Base-by-base conservation (phyloP, 106 monocot species). In the Alisma plantagoaquatica region DNA sequence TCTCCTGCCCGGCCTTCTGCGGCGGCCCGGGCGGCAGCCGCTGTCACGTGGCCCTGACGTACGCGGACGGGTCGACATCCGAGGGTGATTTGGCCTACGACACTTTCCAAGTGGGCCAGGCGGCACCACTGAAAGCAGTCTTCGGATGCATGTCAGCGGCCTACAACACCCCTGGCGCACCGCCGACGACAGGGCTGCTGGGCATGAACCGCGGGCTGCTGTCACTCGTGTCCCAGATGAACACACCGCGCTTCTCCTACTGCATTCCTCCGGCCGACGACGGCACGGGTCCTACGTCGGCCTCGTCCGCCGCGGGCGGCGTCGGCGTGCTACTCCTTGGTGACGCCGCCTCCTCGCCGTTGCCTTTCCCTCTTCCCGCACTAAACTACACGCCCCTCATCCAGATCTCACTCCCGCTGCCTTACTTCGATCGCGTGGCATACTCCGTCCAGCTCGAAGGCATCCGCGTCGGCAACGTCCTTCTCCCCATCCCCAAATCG, bases 121-220 rank as follows among this genome's bases (percentile, higher is more conserved):
- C n/a, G n/a, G n/a, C n/a, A n/a, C 54, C 90, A 24, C 19, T 49
- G 44, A 56, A 51, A 29, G 57, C 84, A 20, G 33, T 65, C 58
- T 84, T 91, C 72, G 77, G 91, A 21, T 91, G 91, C 84, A 73
- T 84, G 74, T 32, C 43, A 14, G 55, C 68, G 27, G 30, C 72
- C 43, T 69, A 33, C 60, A 63, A 38, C 46, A 51, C 84, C 35
- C 20, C 55, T 23, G 22, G 23, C 33, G 70, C 49, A 32, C 10
- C 57, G 14, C n/a, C n/a, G n/a, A n/a, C n/a, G n/a, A 50, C 65
- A 21, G 91, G 91, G 1, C 27, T 84, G 27, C 84, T 91, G 29
- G 91, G 91, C 33, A 84, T 91, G 91, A 84, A 91, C 75, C 64
- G 80, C 7, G 91, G 91, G 2, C 59, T 70, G 14, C 77, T 91